Evolutionary conservation across 2,329 filamentous ascomycete genomes (phyloP).

Genomic region (Chalaropsis thielavioides): DNA sequence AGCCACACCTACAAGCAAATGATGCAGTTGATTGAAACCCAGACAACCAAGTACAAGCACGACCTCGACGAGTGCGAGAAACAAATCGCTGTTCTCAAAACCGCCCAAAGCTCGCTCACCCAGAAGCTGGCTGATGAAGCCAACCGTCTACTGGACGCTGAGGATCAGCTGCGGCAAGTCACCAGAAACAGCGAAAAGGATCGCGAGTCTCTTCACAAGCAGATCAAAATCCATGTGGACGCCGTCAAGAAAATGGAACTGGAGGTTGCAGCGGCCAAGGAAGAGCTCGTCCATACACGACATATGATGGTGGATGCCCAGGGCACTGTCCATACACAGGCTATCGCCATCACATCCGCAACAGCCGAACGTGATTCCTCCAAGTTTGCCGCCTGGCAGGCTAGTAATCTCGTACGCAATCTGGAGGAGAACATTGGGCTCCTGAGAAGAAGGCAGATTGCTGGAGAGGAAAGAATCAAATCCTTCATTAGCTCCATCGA

Average conservation of each 20-base stretch:
- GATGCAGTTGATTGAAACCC: background rate
- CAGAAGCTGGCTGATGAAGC: background rate
- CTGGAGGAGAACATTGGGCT: background rate
- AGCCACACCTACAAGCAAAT: background rate
- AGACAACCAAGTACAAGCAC: background rate
- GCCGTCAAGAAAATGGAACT: background rate
- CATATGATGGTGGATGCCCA: background rate
- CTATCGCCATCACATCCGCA: background rate
- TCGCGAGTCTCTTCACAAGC: background rate
- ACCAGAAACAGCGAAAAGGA: background rate
- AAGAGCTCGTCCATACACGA: background rate
- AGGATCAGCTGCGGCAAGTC: background rate
- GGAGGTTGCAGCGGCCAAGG: background rate
- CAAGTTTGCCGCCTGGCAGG: background rate
- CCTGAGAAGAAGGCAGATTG: background rate
- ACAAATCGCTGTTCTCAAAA: background rate
- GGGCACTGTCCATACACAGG: background rate
- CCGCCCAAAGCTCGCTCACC: background rate
- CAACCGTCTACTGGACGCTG: background rate
- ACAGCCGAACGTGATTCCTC: background rate
- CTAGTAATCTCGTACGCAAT: accelerated
- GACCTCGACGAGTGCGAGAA: background rate
- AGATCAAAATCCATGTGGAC: background rate
- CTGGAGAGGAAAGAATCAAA: background rate
- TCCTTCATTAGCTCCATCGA: background rate